Percentiles rank a stretch among this genome's conserved stretches.
phyloP scores from a whole-genome alignment of 768 basidiomycete genomes.

The Auricularia sp. region DNA sequence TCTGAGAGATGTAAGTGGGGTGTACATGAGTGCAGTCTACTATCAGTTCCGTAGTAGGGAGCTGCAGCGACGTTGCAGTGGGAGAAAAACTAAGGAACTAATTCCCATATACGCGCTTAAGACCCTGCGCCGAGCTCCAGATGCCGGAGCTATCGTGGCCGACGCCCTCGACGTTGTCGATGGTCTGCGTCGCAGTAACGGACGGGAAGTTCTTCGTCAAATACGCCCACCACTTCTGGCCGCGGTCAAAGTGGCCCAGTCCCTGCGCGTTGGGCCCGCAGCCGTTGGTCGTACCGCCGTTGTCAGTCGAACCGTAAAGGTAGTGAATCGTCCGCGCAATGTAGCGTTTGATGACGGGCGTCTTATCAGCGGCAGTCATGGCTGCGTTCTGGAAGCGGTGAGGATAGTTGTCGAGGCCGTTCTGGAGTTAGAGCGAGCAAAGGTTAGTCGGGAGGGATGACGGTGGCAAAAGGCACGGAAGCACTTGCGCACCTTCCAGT shows the following conservation, averaged over 20 bases:
- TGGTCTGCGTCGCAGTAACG: not conserved
- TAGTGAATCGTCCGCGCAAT: not conserved
- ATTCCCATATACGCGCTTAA: not conserved
- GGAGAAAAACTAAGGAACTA: not conserved
- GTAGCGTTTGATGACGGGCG: not conserved
- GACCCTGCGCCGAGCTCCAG: not conserved
- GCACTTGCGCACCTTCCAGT: not conserved
- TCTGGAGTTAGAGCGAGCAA: not conserved
- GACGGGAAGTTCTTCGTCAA: not conserved
- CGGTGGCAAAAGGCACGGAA: too few relatives aligned
- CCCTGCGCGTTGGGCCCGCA: not conserved
- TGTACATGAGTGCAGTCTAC: too few relatives aligned
- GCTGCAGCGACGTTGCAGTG: too few relatives aligned
- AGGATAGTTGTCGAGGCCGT: not conserved
- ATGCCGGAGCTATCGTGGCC: not conserved
- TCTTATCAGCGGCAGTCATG: not conserved
- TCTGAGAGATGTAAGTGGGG: too few relatives aligned
- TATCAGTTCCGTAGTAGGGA: too few relatives aligned
- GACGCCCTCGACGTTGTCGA: not conserved
- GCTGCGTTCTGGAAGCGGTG: not conserved
- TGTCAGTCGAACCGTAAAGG: not conserved
- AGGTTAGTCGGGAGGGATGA: too few relatives aligned
- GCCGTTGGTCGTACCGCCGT: not conserved
- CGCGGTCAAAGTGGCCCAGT: not conserved
- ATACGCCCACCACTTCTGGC: constrained; percentile 1